These are phyloP conservation scores for Xylaria sp. DNA, from an alignment of 495 filamentous ascomycete genomes.

Conservation along the genomic window DNA sequence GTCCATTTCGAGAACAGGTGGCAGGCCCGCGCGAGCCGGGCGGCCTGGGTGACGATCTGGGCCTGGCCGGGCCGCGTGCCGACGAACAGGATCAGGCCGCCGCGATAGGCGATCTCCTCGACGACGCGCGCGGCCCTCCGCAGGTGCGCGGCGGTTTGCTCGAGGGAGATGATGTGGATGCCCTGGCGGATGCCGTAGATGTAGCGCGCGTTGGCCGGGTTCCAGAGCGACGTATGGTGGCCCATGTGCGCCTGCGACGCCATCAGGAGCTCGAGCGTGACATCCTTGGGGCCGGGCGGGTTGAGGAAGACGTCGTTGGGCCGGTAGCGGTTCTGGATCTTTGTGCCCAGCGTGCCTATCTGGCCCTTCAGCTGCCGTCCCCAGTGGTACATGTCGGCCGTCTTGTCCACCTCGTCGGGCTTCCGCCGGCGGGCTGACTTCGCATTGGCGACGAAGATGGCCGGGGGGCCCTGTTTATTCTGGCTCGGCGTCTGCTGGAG, in stretches of 20 bases:
- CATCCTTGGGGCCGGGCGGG: constrained; percentile 77
- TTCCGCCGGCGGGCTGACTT: constrained; percentile 33
- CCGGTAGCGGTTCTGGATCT: constrained; percentile 64
- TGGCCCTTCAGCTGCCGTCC: constrained; percentile 33
- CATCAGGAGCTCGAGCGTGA: constrained; percentile 91
- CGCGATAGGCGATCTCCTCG: constrained; percentile 80
- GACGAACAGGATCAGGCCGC: constrained; percentile 88
- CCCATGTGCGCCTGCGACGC: constrained; percentile 91
- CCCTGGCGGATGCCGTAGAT: constrained; percentile 91
- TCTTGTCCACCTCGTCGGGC: constrained; percentile 38
- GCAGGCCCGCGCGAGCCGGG: constrained; percentile 76
- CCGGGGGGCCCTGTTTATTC: constrained; percentile 24
- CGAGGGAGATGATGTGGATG: constrained; percentile 93
- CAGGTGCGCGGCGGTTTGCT: constrained; percentile 84
- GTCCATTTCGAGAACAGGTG: constrained; percentile 96
- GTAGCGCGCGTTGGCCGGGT: constrained; percentile 92
- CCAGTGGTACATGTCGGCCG: constrained; percentile 40
- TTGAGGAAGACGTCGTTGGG: constrained; percentile 70
- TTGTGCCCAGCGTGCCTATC: constrained; percentile 60
- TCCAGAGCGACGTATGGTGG: constrained; percentile 91
- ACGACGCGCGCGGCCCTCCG: constrained; percentile 90
- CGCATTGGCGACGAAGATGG: constrained; percentile 36
- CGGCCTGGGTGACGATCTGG: constrained; percentile 77
- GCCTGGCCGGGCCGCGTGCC: constrained; percentile 84
- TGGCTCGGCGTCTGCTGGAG: constrained; percentile 19